Conservation (phyloP, 139 green algal species). For the Tetratostichococcus sp. region DNA sequence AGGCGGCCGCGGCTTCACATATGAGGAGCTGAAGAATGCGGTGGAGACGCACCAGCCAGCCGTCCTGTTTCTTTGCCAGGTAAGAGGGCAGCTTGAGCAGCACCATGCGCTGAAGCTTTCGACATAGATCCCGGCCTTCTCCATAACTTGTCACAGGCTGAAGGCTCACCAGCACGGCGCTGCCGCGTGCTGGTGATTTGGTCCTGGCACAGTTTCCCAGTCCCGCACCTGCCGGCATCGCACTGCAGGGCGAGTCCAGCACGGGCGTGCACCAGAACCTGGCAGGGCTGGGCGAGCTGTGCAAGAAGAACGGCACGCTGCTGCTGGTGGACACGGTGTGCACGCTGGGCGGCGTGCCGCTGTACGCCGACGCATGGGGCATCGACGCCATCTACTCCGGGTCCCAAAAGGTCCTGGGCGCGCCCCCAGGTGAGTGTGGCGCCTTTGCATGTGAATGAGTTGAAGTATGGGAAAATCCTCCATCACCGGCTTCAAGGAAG, state of each 20-base stretch:
- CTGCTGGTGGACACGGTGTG: conserved; percentile 92
- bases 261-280: conserved; percentile 77
- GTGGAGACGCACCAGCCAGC: conserved; percentile 75
- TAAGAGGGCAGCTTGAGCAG: no score
- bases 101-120: no score
- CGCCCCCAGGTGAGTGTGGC: conserved; percentile 45
- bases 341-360: conserved; percentile 78
- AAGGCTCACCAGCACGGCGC: no score
- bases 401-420: conserved; percentile 85
- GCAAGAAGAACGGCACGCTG: conserved; percentile 69
- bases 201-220: no score
- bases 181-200: no score
- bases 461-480: no score
- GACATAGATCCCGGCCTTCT: no score
- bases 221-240: no score
- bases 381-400: conserved; percentile 85
- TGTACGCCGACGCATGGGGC: conserved; percentile 65
- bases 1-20: conserved; percentile 66
- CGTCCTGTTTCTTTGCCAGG: conserved; percentile 82
- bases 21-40: conserved; percentile 50
- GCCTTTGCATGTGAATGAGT: no score
- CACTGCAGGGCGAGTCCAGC: conserved; percentile 72
- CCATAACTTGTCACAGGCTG: no score
- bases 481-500: no score
- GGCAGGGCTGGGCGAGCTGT: conserved; percentile 78